Base-by-base conservation (phyloP, 768 basidiomycete species). In the Panaeolus cyanescens region DNA sequence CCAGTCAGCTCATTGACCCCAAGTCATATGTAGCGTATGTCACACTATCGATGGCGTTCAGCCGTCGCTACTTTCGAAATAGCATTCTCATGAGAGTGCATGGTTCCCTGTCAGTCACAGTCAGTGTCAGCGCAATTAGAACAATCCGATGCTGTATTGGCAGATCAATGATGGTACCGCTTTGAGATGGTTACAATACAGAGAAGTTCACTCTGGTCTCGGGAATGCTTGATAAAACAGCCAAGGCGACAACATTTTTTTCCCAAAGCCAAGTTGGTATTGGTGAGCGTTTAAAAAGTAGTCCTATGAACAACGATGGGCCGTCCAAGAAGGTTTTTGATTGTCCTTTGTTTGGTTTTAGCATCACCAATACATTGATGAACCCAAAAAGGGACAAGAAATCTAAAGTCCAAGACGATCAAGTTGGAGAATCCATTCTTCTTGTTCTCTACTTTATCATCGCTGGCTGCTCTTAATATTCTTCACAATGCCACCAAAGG, bases 401-500 rank as follows among this genome's bases (percentile, higher is more conserved):
- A n/a, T 19, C 17, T 17, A 20, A 50, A 28, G 19, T 13, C 25
- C 45, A 25, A 50, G 45, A 2, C 25, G 25, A 50, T 50, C 45
- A 28, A 50, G 15, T 6, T 13, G 15, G 15, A 25, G 37, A 28
- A 10, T 9, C 45, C 19, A 19, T 17, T 1, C 10, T 22, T 50
- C 22, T 50, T 50, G 25, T 50, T 50, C 45, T 28, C 9, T 28
- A 8, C 3, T 13, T 33, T 36, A 12, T 8, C 20, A 10, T 28
- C 19, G 19, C 32, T 28, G 33, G 55, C 42, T 30, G 39, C 56
- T 5, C 32, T 32, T 32, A 53, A 28, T 34, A 30, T 50, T 55
- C 25, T 37, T 33, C 17, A 20, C 45, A 37, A 73, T 74, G 72
- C 70, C 72, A 54, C 70, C 68, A 28, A 71, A 69, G 58, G 58